Evolutionary conservation across 1,284 basidiomycete species (phyloP).

Genomic region (Boletus mariae): DNA sequence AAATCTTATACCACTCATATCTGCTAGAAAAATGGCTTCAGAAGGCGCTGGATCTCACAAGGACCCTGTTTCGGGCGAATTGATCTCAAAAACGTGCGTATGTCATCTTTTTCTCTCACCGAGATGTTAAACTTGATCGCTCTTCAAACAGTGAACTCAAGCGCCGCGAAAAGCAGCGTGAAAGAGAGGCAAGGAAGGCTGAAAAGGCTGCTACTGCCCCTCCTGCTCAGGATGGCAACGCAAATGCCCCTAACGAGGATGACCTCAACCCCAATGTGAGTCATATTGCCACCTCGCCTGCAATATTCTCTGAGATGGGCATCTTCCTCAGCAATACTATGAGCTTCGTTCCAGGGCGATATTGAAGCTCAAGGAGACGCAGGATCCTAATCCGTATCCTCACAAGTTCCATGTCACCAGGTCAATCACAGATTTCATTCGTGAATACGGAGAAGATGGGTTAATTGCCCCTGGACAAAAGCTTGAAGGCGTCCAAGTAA

Average conservation of each 20-base stretch:
- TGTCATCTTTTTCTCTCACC: conserved; percentile 9
- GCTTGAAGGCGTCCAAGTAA: conserved; percentile 49
- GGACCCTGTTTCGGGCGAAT: conserved; percentile 89
- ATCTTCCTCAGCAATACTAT: conserved; percentile 83
- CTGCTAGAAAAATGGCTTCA: conserved; percentile 46
- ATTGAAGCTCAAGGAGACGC: conserved; percentile 80
- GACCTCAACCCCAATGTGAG: conserved; percentile 81
- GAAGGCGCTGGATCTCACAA: conserved; percentile 58
- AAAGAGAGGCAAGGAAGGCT: conserved; percentile 83
- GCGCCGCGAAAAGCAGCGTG: conserved; percentile 82
- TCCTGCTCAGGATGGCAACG: conserved; percentile 34
- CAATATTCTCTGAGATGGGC: neutral
- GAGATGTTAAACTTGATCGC: conserved; percentile 28
- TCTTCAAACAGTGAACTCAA: conserved; percentile 75
- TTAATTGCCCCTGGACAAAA: conserved; percentile 63
- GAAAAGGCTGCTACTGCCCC: conserved; percentile 60
- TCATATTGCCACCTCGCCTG: conserved; percentile 8
- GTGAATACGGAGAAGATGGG: conserved; percentile 72
- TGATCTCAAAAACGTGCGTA: conserved; percentile 91
- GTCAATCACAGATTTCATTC: conserved; percentile 79
- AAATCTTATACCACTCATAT: conserved; percentile 6
- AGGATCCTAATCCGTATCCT: conserved; percentile 92
- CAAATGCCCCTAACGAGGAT: conserved; percentile 57
- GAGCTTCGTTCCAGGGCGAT: conserved; percentile 90
- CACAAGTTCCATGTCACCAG: conserved; percentile 96